These are phyloP conservation scores for Gracilaria domingensis DNA, from an alignment of 23 red algal species.

Conservation along the genomic window DNA sequence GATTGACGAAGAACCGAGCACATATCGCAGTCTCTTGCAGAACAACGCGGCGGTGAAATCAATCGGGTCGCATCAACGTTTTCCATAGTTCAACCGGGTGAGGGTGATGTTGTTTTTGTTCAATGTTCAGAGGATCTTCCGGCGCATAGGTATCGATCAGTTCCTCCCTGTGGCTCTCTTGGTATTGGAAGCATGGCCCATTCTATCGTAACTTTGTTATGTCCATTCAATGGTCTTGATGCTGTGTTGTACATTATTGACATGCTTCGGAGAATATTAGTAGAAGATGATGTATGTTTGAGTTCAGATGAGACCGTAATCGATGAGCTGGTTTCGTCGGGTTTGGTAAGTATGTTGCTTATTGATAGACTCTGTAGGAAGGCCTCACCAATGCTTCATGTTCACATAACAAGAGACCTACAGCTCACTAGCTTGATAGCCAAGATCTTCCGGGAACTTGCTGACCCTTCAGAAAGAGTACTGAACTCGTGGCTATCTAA, in stretches of 20 bases:
- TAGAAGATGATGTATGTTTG: constrained; percentile 46
- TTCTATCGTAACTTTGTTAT: constrained; percentile 64
- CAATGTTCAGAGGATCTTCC: constrained; percentile 53
- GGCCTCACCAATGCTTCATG: constrained; percentile 31
- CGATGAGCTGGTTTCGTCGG: constrained; percentile 48
- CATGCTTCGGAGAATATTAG: constrained; percentile 34
- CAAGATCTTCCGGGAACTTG: constrained; percentile 37
- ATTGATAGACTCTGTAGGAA: constrained; percentile 49
- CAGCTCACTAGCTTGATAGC: constrained; percentile 26
- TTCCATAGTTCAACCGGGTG: constrained; percentile 21
- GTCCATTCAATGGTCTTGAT: constrained; percentile 53
- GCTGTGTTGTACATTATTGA: constrained; percentile 44
- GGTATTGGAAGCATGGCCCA: constrained; percentile 46
- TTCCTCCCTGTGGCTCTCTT: constrained; percentile 21
- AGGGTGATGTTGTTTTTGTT: constrained; percentile 53
- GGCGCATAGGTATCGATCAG: constrained; percentile 43
- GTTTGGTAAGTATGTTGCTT: constrained; percentile 24
- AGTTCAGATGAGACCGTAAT: constrained; percentile 42
- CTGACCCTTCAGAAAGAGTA: constrained; percentile 54
- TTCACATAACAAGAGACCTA: constrained; percentile 14
- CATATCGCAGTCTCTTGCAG: constrained; percentile 29
- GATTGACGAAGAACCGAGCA: constrained; percentile 44
- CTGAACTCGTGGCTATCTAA: constrained; percentile 50
- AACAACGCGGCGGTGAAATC: constrained; percentile 19
- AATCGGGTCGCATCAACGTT: constrained; percentile 9